These are phyloP conservation scores for Eimeria maxima DNA, from an alignment of 169 alveolate genomes.

Conservation along the genomic window DNA sequence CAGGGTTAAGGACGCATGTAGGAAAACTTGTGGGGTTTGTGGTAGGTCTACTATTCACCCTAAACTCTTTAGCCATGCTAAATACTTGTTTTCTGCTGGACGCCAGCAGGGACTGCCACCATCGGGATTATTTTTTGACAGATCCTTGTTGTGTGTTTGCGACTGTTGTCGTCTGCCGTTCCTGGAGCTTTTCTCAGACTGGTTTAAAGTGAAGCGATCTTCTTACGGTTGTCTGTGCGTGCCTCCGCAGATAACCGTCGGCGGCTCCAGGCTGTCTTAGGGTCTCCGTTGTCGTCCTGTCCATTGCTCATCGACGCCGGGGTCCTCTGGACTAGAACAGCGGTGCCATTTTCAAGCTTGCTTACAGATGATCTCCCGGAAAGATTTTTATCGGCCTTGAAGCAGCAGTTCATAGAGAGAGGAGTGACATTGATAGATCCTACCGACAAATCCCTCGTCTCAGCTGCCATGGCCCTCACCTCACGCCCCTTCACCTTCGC, in stretches of 20 bases:
- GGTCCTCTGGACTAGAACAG: slow-evolving; percentile 75
- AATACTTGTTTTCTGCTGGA: not conserved
- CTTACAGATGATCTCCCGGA: slow-evolving; percentile 71
- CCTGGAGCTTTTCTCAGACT: not conserved
- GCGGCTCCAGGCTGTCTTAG: slow-evolving; percentile 67
- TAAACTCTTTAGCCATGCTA: not conserved
- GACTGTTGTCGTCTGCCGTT: not conserved
- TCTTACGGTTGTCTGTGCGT: not conserved
- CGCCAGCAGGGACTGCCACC: not conserved
- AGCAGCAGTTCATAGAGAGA: slow-evolving; percentile 74
- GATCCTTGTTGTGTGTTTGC: not conserved
- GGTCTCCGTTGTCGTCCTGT: slow-evolving; percentile 22
- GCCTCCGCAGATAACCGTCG: slow-evolving; percentile 42
- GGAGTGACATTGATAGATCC: slow-evolving; percentile 61
- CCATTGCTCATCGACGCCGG: slow-evolving; percentile 76
- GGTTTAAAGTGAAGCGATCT: not conserved
- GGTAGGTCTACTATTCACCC: slow-evolving; percentile 36
- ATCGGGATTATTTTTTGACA: not conserved
- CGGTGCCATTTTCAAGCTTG: slow-evolving; percentile 70
- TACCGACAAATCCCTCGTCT: slow-evolving; percentile 49
- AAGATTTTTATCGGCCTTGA: slow-evolving; percentile 54
- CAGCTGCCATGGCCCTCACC: slow-evolving; percentile 82
- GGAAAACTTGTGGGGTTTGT: slow-evolving; percentile 75
- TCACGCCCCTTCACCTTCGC: slow-evolving; percentile 81
- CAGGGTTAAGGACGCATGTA: slow-evolving; percentile 77